Evolutionary conservation across 2,329 filamentous ascomycete species (phyloP).

Genomic region (Paraconiothyrium sp.): DNA sequence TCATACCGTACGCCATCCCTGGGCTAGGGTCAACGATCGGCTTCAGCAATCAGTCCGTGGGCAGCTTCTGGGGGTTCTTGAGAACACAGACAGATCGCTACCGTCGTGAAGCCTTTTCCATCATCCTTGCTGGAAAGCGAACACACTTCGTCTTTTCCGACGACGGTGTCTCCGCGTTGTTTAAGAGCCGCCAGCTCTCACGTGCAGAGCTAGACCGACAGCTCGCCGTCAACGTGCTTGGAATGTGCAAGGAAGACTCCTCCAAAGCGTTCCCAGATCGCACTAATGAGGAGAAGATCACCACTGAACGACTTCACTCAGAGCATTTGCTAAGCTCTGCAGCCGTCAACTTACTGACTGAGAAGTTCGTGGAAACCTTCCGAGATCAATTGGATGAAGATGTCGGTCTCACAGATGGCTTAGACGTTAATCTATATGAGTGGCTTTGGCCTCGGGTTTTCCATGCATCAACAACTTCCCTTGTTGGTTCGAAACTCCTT

Average conservation of each 20-base stretch:
- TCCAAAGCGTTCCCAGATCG: slow-evolving; percentile 7
- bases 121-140: slow-evolving; percentile 3
- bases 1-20: slow-evolving; percentile 4
- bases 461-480: slow-evolving; percentile 1
- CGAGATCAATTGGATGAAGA: background rate
- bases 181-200: background rate
- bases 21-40: slow-evolving; percentile 3
- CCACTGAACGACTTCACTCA: slow-evolving; percentile 3
- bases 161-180: background rate
- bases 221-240: slow-evolving; percentile 8
- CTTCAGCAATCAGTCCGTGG: slow-evolving; percentile 8
- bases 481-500: background rate
- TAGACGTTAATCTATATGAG: slow-evolving; percentile 3
- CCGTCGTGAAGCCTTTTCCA: slow-evolving; percentile 2
- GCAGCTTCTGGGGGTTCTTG: background rate
- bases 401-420: background rate
- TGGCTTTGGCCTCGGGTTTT: slow-evolving; percentile 3
- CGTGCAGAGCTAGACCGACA: slow-evolving; percentile 4
- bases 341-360: background rate
- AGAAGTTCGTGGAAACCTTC: slow-evolving; percentile 7
- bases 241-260: slow-evolving; percentile 1
- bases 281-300: background rate
- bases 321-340: slow-evolving; percentile 8
- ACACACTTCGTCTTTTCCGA: slow-evolving; percentile 6
- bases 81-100: slow-evolving; percentile 1